These are phyloP conservation scores for Didymella exigua DNA, from an alignment of 2,329 filamentous ascomycete genomes.

Conservation along the genomic window DNA sequence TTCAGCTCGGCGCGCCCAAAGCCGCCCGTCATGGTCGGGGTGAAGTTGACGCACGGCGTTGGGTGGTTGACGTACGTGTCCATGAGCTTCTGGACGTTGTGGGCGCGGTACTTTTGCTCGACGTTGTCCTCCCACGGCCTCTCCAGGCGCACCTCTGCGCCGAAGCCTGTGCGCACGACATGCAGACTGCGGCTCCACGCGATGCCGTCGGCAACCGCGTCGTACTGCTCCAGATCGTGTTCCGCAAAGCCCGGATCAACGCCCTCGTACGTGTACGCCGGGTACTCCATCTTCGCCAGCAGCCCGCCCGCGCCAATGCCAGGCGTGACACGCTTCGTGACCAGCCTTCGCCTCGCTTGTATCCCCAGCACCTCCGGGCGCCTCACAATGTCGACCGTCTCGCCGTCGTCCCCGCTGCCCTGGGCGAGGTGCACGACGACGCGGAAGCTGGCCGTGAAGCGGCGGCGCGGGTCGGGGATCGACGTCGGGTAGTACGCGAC, in stretches of 20 bases:
- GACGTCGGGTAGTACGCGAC: conserved; percentile 67
- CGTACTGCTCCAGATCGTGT: conserved; percentile 69
- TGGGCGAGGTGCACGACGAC: conserved; percentile 64
- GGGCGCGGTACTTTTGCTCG: conserved; percentile 46
- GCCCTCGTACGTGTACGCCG: conserved; percentile 61
- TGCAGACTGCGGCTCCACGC: conserved; percentile 71
- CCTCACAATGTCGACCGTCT: conserved; percentile 57
- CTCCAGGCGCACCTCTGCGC: conserved; percentile 54
- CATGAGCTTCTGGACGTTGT: conserved; percentile 47
- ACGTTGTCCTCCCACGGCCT: conserved; percentile 51
- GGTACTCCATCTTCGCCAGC: conserved; percentile 50
- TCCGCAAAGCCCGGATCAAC: conserved; percentile 72
- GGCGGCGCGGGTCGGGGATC: conserved; percentile 59
- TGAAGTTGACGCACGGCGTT: conserved; percentile 51
- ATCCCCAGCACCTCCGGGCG: conserved; percentile 59
- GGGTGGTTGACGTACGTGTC: conserved; percentile 44
- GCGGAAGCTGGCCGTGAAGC: conserved; percentile 51
- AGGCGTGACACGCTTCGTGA: conserved; percentile 56
- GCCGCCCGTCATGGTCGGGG: conserved; percentile 55
- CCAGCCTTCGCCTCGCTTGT: conserved; percentile 57
- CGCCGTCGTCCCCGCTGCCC: conserved; percentile 38
- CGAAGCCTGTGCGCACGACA: conserved; percentile 65
- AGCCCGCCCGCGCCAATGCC: conserved; percentile 58
- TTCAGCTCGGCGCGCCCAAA: conserved; percentile 50
- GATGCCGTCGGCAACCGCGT: conserved; percentile 66